These are phyloP conservation scores for Albizia julibrissin DNA, from an alignment of 306 rosid genomes.

Conservation along the genomic window DNA sequence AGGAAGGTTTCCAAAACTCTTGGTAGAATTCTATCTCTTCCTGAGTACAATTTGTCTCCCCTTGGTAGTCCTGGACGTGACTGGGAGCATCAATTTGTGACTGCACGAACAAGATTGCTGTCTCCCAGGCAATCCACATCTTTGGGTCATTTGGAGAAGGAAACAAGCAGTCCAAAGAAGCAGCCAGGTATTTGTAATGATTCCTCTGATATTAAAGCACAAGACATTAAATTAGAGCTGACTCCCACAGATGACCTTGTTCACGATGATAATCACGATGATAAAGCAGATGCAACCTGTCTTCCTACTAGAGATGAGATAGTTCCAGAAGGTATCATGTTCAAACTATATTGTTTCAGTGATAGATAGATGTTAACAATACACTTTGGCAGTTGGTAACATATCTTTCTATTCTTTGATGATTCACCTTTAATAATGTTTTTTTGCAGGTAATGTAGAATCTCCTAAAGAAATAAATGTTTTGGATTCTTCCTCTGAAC, in stretches of 20 bases:
- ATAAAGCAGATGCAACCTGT: constrained; percentile 39
- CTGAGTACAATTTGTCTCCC: constrained; percentile 78
- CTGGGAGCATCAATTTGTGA: constrained; percentile 66
- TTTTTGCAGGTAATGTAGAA: constrained; percentile 55
- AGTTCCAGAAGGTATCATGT: constrained; percentile 60
- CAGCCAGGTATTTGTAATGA: constrained; percentile 36
- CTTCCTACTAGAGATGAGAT: constrained; percentile 44
- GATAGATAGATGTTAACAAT: constrained; percentile 12
- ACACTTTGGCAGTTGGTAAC: neutral
- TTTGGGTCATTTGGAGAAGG: constrained; percentile 40
- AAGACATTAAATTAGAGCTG: constrained; percentile 46
- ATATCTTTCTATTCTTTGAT: constrained; percentile 20
- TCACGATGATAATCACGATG: constrained; percentile 26
- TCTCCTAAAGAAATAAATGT: constrained; percentile 41
- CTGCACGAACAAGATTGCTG: constrained; percentile 57
- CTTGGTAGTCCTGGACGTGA: constrained; percentile 76
- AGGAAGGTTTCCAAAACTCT: constrained; percentile 65
- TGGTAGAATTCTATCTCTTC: constrained; percentile 89
- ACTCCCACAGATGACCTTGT: constrained; percentile 32
- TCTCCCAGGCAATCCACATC: constrained; percentile 45
- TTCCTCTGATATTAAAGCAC: constrained; percentile 42
- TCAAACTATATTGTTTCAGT: constrained; percentile 27
- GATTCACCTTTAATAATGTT: constrained; percentile 30
- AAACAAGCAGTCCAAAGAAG: constrained; percentile 42
- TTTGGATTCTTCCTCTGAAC: constrained; percentile 50